phyloP scores from a whole-genome alignment of 768 basidiomycete species.

The Piloderma croceum region DNA sequence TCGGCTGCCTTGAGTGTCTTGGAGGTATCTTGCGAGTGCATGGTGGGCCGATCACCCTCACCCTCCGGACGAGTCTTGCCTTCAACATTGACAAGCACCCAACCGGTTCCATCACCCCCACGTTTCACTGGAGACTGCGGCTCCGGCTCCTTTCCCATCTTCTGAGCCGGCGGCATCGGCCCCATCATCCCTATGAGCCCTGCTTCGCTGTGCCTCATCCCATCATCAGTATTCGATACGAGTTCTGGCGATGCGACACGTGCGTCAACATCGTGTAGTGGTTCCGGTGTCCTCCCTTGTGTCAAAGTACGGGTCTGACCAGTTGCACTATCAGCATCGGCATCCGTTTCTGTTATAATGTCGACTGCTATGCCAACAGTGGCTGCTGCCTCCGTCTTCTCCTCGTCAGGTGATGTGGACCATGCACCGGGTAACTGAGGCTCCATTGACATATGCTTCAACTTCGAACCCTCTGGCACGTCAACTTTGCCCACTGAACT shows the following conservation, averaged over 20 bases:
- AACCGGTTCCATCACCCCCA: conserved; percentile 45
- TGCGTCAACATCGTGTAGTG: conserved; percentile 45
- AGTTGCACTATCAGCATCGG: no score
- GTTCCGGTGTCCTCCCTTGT: conserved; percentile 28
- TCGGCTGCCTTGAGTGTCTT: conserved; percentile 25
- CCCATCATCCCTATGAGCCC: conserved; percentile 50
- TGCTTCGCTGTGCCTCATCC: conserved; percentile 56
- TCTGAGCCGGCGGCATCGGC: conserved; percentile 15
- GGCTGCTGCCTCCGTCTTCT: conserved; percentile 29
- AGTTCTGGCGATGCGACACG: conserved; percentile 52
- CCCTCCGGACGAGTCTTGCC: conserved; percentile 22
- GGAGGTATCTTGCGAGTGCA: no score
- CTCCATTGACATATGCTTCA: conserved; percentile 15
- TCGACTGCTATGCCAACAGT: not conserved
- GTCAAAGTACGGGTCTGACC: conserved; percentile 19
- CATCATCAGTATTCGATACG: conserved; percentile 34
- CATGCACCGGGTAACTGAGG: conserved; percentile 50
- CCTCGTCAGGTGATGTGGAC: conserved; percentile 50
- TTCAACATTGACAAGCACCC: conserved; percentile 64
- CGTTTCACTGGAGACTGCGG: conserved; percentile 19
- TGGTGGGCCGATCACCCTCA: no score
- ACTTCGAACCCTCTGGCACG: not conserved
- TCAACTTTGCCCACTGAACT: not conserved
- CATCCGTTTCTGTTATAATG: not conserved
- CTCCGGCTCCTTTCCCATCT: no score